Evolutionary conservation across 306 rosid species (phyloP).

Genomic region (Prunus armeniaca): DNA sequence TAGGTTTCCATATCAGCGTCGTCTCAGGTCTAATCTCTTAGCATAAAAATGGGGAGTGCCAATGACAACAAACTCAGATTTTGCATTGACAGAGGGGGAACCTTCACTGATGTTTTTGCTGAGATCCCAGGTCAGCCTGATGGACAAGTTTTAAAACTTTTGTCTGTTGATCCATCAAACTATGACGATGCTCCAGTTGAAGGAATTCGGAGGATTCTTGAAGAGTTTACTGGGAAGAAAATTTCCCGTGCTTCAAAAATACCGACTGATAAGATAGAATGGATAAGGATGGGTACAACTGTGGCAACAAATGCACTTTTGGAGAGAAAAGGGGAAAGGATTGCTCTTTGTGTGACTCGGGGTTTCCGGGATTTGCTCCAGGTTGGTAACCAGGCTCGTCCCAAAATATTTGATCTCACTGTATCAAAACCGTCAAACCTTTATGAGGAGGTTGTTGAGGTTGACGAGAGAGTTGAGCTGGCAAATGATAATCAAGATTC

Average conservation of each 20-base stretch:
- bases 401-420: constrained; percentile 79
- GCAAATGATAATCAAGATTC: constrained; percentile 25
- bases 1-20: not conserved
- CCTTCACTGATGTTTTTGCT: constrained; percentile 88
- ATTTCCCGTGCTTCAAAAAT: constrained; percentile 58
- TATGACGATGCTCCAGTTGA: constrained; percentile 92
- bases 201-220: constrained; percentile 82
- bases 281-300: constrained; percentile 99
- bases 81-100: constrained; percentile 95
- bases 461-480: constrained; percentile 79
- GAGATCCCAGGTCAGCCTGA: constrained; percentile 73
- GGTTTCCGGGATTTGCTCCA: constrained; percentile 87
- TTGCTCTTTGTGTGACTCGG: constrained; percentile 83
- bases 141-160: constrained; percentile 74
- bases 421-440: constrained; percentile 83
- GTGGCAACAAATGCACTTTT: constrained; percentile 93
- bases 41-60: constrained; percentile 36
- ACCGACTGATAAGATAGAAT: constrained; percentile 84
- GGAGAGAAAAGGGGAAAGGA: constrained; percentile 86
- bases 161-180: constrained; percentile 88
- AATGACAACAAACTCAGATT: constrained; percentile 60
- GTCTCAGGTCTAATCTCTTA: constrained; percentile 6
- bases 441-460: constrained; percentile 82
- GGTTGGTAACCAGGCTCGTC: constrained; percentile 97
- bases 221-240: constrained; percentile 54